phyloP scores from a whole-genome alignment of 208 protist species.

The Trypanosoma scelopori region DNA sequence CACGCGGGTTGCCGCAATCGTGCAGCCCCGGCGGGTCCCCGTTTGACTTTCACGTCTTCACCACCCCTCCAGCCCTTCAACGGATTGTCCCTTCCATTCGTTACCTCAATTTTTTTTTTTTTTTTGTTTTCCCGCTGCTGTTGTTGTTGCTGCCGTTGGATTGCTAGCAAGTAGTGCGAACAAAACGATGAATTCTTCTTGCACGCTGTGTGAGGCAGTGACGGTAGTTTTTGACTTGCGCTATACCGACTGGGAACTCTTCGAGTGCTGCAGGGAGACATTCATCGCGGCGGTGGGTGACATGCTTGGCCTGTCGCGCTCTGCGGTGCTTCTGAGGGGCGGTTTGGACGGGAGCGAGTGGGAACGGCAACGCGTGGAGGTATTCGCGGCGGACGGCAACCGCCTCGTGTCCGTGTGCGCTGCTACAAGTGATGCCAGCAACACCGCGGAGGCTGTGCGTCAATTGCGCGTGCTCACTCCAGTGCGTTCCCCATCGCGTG shows the following conservation, averaged over 20 bases:
- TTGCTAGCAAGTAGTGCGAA: too few species aligned
- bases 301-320: slow-evolving; percentile 16
- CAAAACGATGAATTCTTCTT: too few species aligned
- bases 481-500: slow-evolving; percentile 21
- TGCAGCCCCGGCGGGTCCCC: too few species aligned
- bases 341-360: too few species aligned
- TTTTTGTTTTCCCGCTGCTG: too few species aligned
- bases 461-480: slow-evolving; percentile 2
- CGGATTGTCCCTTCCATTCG: too few species aligned
- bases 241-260: slow-evolving; percentile 31
- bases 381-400: slow-evolving; percentile 17
- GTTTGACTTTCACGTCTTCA: too few species aligned
- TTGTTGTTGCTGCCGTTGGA: too few species aligned
- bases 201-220: not conserved
- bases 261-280: slow-evolving; percentile 8
- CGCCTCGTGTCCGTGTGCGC: slow-evolving; percentile 12
- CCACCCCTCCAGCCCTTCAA: too few species aligned
- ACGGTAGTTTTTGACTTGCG: slow-evolving; percentile 29
- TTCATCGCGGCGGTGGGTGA: slow-evolving; percentile 22
- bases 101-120: too few species aligned
- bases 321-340: not conserved
- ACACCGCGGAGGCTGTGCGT: slow-evolving; percentile 1
- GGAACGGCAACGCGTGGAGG: slow-evolving; percentile 2
- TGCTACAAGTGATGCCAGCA: not conserved
- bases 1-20: too few species aligned